Percentiles rank a stretch among this genome's conserved stretches.
Conservation (phyloP, 768 basidiomycete species). For the Lactarius psammicola region DNA sequence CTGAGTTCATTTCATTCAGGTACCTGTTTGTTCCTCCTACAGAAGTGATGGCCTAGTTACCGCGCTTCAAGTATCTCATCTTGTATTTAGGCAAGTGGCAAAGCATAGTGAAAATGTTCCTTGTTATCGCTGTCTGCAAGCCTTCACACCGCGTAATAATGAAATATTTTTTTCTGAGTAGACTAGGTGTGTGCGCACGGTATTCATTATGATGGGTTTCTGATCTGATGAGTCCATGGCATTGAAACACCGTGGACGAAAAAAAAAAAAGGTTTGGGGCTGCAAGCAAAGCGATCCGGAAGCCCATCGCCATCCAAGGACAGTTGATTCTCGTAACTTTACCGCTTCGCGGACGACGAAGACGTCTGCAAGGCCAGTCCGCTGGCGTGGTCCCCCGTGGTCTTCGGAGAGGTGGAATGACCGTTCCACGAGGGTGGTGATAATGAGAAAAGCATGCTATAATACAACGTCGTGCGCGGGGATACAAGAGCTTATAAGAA, state of each 20-base stretch:
- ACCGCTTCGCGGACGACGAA: background rate
- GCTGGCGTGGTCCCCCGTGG: background rate
- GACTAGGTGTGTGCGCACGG: background rate
- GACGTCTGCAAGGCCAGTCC: background rate
- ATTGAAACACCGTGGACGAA: conserved; percentile 3
- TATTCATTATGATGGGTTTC: conserved; percentile 1
- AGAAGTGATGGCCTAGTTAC: background rate
- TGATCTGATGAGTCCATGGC: background rate
- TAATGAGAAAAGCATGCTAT: background rate
- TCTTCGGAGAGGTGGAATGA: background rate
- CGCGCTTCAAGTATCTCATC: background rate
- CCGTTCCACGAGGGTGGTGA: background rate
- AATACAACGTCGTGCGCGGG: conserved; percentile 3
- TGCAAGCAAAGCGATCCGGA: background rate
- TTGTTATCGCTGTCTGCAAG: background rate
- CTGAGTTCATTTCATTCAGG: background rate
- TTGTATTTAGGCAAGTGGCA: background rate
- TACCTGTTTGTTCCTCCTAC: background rate
- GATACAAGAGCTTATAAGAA: background rate
- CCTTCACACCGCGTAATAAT: background rate
- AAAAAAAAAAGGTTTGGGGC: background rate
- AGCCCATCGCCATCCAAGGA: background rate
- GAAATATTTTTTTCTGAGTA: background rate
- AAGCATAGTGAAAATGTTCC: background rate
- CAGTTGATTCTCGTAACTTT: background rate